Evolutionary conservation across 1,284 basidiomycete species (phyloP).

Genomic region (Rhodotorula sp.): DNA sequence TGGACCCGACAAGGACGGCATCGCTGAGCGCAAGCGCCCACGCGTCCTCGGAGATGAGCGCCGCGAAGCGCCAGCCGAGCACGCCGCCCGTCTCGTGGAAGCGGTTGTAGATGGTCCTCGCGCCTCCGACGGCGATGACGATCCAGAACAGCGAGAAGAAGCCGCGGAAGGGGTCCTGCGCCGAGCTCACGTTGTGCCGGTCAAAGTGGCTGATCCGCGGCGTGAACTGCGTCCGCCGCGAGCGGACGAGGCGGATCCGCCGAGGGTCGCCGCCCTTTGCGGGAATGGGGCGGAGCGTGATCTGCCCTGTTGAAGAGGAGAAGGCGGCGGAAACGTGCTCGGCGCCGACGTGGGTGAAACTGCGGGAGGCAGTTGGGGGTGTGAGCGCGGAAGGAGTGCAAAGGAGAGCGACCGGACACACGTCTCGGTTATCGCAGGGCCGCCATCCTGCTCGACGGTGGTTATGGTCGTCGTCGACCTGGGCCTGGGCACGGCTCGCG

Average conservation of each 20-base stretch:
- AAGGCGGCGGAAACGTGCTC: not conserved
- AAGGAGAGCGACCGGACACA: not conserved
- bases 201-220: slow-evolving; percentile 84
- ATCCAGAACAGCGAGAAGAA: slow-evolving; percentile 91
- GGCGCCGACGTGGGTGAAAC: slow-evolving; percentile 24
- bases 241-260: slow-evolving; percentile 18
- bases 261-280: slow-evolving; percentile 17
- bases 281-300: slow-evolving; percentile 31
- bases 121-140: slow-evolving; percentile 71
- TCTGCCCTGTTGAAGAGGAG: slow-evolving; percentile 1
- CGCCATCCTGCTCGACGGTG: not conserved
- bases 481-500: not conserved
- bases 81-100: slow-evolving; percentile 75
- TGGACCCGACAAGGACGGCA: slow-evolving; percentile 72
- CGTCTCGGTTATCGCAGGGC: slow-evolving; percentile 1
- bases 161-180: slow-evolving; percentile 83
- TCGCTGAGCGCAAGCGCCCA: slow-evolving; percentile 82
- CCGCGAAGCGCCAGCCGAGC: slow-evolving; percentile 77
- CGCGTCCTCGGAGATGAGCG: slow-evolving; percentile 84
- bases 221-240: slow-evolving; percentile 61
- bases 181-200: slow-evolving; percentile 69
- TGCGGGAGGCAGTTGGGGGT: slow-evolving; percentile 10
- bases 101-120: slow-evolving; percentile 72
- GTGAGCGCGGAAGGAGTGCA: not conserved
- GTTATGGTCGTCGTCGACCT: slow-evolving; percentile 24